phyloP scores from a whole-genome alignment of 768 basidiomycete genomes.

The Leccinum rimulosum region DNA sequence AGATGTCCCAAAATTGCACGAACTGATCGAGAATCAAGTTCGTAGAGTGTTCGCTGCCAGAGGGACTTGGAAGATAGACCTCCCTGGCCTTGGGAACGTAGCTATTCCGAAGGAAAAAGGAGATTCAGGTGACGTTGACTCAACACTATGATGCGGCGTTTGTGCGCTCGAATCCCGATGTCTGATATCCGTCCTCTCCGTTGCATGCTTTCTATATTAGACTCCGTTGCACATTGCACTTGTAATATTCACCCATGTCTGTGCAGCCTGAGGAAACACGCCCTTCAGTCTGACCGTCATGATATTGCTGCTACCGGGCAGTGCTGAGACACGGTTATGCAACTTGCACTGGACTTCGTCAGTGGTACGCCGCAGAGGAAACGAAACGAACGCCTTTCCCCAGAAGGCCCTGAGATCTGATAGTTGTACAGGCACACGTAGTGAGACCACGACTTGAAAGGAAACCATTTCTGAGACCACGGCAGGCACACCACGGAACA shows the following conservation, averaged over 20 bases:
- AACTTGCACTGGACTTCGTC: background rate
- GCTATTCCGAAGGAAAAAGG: conserved; percentile 30
- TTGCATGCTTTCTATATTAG: conserved; percentile 4
- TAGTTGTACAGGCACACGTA: background rate
- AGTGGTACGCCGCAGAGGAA: background rate
- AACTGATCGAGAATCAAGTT: conserved; percentile 86
- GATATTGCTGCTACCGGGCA: background rate
- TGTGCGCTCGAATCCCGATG: background rate
- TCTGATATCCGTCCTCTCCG: background rate
- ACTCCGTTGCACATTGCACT: conserved; percentile 5
- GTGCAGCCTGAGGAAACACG: background rate
- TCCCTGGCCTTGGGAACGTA: conserved; percentile 58
- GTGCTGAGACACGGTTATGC: background rate
- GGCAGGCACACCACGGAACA: background rate
- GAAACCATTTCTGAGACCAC: background rate
- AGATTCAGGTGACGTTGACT: conserved; percentile 6
- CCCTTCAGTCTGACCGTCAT: background rate
- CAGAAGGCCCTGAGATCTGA: background rate
- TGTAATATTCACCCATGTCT: background rate
- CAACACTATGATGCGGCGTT: background rate
- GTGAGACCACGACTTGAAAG: background rate
- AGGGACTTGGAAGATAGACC: conserved; percentile 63
- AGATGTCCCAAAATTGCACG: conserved; percentile 96
- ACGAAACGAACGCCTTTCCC: background rate
- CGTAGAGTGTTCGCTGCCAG: conserved; percentile 57